Percentiles rank a stretch among this genome's conserved stretches.
These are phyloP conservation scores for Pleurotus platypus DNA, from an alignment of 768 basidiomycete species.

Conservation along the genomic window DNA sequence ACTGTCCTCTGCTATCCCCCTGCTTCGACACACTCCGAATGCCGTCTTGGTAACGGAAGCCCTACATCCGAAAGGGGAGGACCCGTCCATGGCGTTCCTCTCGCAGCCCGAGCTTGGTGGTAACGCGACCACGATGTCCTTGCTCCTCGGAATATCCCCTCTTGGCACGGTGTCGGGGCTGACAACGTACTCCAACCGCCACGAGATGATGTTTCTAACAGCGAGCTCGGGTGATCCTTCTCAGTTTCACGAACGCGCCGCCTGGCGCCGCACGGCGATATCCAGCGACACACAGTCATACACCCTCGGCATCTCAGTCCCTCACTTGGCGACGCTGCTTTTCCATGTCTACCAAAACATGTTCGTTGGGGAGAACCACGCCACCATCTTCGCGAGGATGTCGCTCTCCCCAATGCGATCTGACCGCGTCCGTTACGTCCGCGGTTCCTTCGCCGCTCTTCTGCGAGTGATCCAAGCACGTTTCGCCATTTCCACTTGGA, in stretches of 20 bases:
- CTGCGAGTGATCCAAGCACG: conserved; percentile 21
- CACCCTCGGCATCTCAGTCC: conserved; percentile 12
- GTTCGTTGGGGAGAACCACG: conserved; percentile 31
- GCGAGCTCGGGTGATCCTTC: not conserved
- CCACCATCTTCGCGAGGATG: conserved; percentile 7
- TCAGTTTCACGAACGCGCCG: conserved; percentile 32
- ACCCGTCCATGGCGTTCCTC: conserved; percentile 27
- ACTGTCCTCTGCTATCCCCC: conserved; percentile 24
- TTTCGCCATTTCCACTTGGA: conserved; percentile 20
- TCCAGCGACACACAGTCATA: conserved; percentile 4
- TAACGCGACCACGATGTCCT: conserved; percentile 27
- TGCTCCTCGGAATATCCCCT: conserved; percentile 32
- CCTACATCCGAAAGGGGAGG: conserved; percentile 18
- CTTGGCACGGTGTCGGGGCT: conserved; percentile 30
- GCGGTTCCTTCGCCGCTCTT: conserved; percentile 27
- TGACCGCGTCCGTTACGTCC: conserved; percentile 24
- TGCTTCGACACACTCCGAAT: conserved; percentile 19
- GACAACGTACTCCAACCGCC: conserved; percentile 29
- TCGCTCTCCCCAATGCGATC: conserved; percentile 5
- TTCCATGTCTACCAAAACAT: conserved; percentile 35
- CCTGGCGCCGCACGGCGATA: conserved; percentile 26
- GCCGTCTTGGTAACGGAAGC: conserved; percentile 31
- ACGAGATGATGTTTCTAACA: conserved; percentile 23
- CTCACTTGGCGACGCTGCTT: conserved; percentile 30
- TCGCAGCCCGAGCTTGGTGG: conserved; percentile 21